These are phyloP conservation scores for Sporothrix mexicana DNA, from an alignment of 2,329 filamentous ascomycete species.

Conservation along the genomic window DNA sequence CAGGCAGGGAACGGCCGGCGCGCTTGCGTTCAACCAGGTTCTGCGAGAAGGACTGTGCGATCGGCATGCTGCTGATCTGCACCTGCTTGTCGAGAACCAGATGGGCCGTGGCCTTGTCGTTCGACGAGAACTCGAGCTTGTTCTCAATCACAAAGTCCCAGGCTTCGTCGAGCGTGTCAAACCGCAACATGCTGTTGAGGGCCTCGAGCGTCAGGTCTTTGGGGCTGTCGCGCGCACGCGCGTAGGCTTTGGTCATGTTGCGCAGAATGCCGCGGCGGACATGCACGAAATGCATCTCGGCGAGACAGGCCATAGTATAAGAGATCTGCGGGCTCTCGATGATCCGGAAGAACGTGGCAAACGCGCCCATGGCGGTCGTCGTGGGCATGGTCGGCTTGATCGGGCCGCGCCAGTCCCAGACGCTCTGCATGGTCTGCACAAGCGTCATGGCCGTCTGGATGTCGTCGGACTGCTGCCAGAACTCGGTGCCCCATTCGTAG, in stretches of 20 bases:
- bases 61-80: constrained; percentile 52
- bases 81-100: constrained; percentile 54
- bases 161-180: constrained; percentile 71
- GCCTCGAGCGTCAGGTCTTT: constrained; percentile 64
- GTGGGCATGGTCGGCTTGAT: constrained; percentile 57
- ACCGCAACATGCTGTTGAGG: constrained; percentile 65
- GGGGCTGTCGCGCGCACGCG: constrained; percentile 61
- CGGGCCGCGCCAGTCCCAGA: constrained; percentile 62
- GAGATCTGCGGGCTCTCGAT: constrained; percentile 62
- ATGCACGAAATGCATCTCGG: constrained; percentile 69
- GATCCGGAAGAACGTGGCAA: constrained; percentile 64
- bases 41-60: constrained; percentile 62
- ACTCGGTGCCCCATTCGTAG: constrained; percentile 60
- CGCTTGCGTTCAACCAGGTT: constrained; percentile 66
- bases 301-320: constrained; percentile 73
- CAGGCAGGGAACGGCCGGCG: constrained; percentile 55
- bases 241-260: constrained; percentile 60
- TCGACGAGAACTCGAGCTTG: constrained; percentile 57
- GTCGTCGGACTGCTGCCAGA: constrained; percentile 61
- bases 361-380: constrained; percentile 56
- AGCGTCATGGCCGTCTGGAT: constrained; percentile 67
- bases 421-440: constrained; percentile 65
- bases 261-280: constrained; percentile 64
- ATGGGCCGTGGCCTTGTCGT: constrained; percentile 46
- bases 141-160: constrained; percentile 67